phyloP scores from a whole-genome alignment of 208 protist species.

The Wallacemonas rigidus region DNA sequence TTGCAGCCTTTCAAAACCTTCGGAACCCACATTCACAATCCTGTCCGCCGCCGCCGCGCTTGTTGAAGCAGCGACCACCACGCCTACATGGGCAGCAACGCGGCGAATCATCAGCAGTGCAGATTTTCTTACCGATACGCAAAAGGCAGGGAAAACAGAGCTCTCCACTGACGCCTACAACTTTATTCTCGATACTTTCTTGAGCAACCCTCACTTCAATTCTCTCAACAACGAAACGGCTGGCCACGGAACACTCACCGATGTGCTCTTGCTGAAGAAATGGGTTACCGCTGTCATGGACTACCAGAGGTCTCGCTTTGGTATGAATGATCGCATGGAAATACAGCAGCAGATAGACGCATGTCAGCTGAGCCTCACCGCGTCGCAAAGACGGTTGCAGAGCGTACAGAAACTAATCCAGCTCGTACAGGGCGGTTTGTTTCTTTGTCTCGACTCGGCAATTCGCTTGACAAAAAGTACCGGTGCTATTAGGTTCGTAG shows the following conservation, averaged over 20 bases:
- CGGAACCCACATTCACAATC: slow-evolving; percentile 6
- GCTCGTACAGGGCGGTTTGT: slow-evolving; percentile 26
- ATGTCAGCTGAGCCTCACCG: slow-evolving; percentile 29
- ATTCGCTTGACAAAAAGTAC: slow-evolving; percentile 3
- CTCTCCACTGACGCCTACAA: slow-evolving; percentile 13
- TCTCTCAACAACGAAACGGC: slow-evolving; percentile 17
- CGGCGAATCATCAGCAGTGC: neutral
- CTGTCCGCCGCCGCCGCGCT: neutral
- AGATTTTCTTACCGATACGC: slow-evolving; percentile 14
- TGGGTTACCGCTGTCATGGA: slow-evolving; percentile 64
- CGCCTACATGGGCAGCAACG: slow-evolving; percentile 15
- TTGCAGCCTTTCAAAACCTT: slow-evolving; percentile 12
- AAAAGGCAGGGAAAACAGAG: slow-evolving; percentile 14
- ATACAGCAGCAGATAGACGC: slow-evolving; percentile 41
- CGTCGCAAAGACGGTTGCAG: slow-evolving; percentile 27
- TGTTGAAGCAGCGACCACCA: neutral
- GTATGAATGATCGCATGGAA: slow-evolving; percentile 31
- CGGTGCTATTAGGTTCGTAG: slow-evolving; percentile 13
- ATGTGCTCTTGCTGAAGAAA: slow-evolving; percentile 41
- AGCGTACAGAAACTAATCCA: slow-evolving; percentile 32
- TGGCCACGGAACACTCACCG: slow-evolving; percentile 21
- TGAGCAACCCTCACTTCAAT: slow-evolving; percentile 22
- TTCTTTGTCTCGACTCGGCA: slow-evolving; percentile 20
- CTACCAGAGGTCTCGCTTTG: slow-evolving; percentile 39
- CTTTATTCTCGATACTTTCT: slow-evolving; percentile 26